A percentile compares a stretch with the other conserved stretches of the same genome.
phyloP scores from a whole-genome alignment of 106 monocot genomes.

The Agapanthus africanus region DNA sequence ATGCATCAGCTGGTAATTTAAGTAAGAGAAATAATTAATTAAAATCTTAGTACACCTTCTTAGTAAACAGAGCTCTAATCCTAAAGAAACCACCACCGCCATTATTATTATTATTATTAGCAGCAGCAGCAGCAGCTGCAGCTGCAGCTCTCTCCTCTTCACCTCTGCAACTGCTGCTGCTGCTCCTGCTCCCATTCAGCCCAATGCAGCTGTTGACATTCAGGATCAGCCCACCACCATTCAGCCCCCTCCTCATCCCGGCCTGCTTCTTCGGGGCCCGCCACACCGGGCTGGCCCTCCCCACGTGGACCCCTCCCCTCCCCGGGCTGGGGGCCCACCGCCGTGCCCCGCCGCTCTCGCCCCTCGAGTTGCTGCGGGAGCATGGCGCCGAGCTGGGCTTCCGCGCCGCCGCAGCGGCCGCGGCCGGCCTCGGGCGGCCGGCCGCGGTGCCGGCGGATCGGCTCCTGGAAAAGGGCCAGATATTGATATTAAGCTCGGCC shows the following conservation, averaged over 20 bases:
- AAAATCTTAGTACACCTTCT: constrained; percentile 73
- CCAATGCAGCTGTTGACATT: constrained; percentile 71
- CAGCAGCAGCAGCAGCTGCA: background rate
- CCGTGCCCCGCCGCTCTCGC: constrained; percentile 27
- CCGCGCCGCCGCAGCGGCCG: constrained; percentile 8
- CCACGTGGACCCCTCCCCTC: constrained; percentile 43
- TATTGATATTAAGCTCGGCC: constrained; percentile 73
- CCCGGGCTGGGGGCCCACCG: constrained; percentile 35
- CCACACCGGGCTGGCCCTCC: constrained; percentile 67
- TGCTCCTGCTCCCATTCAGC: constrained; percentile 24
- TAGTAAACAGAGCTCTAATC: constrained; percentile 59
- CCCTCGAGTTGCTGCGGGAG: constrained; percentile 88
- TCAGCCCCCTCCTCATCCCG: background rate
- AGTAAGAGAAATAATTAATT: no score
- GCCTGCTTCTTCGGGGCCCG: constrained; percentile 17
- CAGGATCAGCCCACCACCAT: constrained; percentile 27
- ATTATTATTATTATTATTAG: no score
- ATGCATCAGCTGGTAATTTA: no score
- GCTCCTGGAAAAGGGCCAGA: constrained; percentile 94
- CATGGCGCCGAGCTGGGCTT: constrained; percentile 81
- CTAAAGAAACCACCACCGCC: constrained; percentile 32
- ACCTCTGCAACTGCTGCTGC: constrained; percentile 22
- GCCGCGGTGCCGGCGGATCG: constrained; percentile 58
- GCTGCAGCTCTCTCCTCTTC: background rate
- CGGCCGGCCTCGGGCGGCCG: constrained; percentile 6